Evolutionary conservation across 2,329 filamentous ascomycete genomes (phyloP).

Genomic region (Fusarium sp.): DNA sequence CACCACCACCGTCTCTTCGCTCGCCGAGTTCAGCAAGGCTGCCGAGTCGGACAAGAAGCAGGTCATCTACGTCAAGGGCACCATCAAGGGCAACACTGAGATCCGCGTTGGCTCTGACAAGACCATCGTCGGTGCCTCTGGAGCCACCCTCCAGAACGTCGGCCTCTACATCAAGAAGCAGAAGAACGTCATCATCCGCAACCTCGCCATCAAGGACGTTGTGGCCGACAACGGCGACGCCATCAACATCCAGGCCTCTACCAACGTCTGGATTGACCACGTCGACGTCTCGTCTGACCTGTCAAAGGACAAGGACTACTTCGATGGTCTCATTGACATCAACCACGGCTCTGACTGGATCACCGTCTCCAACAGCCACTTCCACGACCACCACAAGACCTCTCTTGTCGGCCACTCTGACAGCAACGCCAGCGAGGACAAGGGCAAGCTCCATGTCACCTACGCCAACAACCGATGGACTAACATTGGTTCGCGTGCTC

Average conservation of each 20-base stretch:
- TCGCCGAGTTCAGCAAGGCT: slow-evolving; percentile 59
- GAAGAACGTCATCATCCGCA: slow-evolving; percentile 71
- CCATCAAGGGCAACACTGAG: slow-evolving; percentile 54
- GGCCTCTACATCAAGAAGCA: slow-evolving; percentile 64
- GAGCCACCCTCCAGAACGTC: slow-evolving; percentile 56
- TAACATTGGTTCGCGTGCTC: slow-evolving; percentile 72
- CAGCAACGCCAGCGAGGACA: slow-evolving; percentile 67
- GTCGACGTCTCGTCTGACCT: slow-evolving; percentile 70
- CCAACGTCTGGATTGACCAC: slow-evolving; percentile 75
- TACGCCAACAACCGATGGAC: slow-evolving; percentile 74
- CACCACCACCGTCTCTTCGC: slow-evolving; percentile 57
- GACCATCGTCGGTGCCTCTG: slow-evolving; percentile 56
- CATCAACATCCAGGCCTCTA: slow-evolving; percentile 66
- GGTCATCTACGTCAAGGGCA: slow-evolving; percentile 56
- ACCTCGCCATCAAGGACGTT: slow-evolving; percentile 69
- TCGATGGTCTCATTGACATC: slow-evolving; percentile 73
- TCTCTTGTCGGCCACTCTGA: slow-evolving; percentile 70
- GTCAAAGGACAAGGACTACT: slow-evolving; percentile 74
- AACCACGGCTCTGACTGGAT: slow-evolving; percentile 72
- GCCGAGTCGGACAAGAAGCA: slow-evolving; percentile 57
- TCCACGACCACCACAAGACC: slow-evolving; percentile 63
- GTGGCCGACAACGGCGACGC: slow-evolving; percentile 66
- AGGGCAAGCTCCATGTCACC: slow-evolving; percentile 70
- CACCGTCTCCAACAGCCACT: slow-evolving; percentile 55
- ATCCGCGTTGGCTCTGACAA: slow-evolving; percentile 58